Evolutionary conservation across 192 early-diverging fungal genomes (phyloP), one percentile per base, ranked within the genome.

Genomic region (Coemansia sp.): DNA sequence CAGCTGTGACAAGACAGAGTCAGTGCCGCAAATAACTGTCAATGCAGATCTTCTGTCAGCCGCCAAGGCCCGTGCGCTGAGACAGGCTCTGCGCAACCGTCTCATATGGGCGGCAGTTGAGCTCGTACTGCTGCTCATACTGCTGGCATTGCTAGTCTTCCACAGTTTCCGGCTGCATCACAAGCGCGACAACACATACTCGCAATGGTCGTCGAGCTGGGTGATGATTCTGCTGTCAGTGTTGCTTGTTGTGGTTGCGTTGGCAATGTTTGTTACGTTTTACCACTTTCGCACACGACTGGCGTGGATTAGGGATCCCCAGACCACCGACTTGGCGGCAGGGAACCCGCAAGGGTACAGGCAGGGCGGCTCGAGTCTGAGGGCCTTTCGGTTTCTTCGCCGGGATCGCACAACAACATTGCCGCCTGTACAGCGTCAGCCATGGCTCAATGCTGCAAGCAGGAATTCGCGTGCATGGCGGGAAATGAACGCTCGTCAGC

Each of bases 201-300:
- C 64, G 61, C 62, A 24, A 53, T 79, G 76, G 76, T 73, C 76
- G 52, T 73, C 70, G 10, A 79, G 76, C 58, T 79, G 76, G 76
- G 71, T 73, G 31, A 66, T 79, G 71, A 73, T 79, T 12, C 37
- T 79, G 52, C 64, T 79, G 3, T 79, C 76, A 6, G 66, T 79
- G 56, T 53, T 79, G 21, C 10, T 73, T 10, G 76, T 79, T 0
- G 18, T 79, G 36, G 64, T 70, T 6, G 71, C 64, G 7, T 55
- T 73, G 47, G 48, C 67, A 0, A 25, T 79, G 57, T 60, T 79
- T 58, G 58, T 73, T 17, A 79, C 76, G 6, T 66, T 67, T 14
- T 79, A 79, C 61, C 72, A 73, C 65, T 79, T 63, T 56, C 66
- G 70, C 38, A 67, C 61, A 9, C 63, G 64, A 34, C 53, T 73